Conservation (phyloP, 495 filamentous ascomycete species). For the Coniosporium apollinis region DNA sequence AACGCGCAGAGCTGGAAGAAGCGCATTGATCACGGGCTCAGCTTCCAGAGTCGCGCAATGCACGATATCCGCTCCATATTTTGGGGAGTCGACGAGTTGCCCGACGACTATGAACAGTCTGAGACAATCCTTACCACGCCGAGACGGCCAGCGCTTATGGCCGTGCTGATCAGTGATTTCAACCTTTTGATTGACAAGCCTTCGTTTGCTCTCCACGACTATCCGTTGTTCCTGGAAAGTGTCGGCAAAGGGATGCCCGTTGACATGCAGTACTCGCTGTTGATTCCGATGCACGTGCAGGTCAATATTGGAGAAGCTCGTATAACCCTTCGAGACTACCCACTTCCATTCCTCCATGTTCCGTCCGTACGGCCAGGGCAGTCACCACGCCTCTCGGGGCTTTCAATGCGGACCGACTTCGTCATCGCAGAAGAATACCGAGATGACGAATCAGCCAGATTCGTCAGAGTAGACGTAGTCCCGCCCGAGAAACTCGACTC, state of each 20-base stretch:
- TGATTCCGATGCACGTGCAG: conserved; percentile 79
- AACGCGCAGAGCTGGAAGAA: conserved; percentile 88
- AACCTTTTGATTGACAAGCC: conserved; percentile 82
- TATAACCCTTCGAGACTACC: conserved; percentile 78
- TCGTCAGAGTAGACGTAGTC: conserved; percentile 71
- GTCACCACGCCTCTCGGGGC: conserved; percentile 59
- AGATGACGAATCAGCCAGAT: conserved; percentile 55
- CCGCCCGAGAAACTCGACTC: conserved; percentile 36
- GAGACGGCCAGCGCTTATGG: conserved; percentile 71
- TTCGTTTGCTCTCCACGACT: conserved; percentile 66
- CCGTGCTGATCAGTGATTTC: conserved; percentile 65
- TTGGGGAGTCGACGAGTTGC: conserved; percentile 67
- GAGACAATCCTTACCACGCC: conserved; percentile 80
- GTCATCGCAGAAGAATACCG: conserved; percentile 91
- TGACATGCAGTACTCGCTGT: conserved; percentile 73
- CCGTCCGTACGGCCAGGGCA: conserved; percentile 67
- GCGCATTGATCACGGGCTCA: conserved; percentile 63
- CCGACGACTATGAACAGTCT: conserved; percentile 60
- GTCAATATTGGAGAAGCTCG: conserved; percentile 84
- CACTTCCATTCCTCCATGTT: conserved; percentile 79
- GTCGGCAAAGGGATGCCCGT: conserved; percentile 93
- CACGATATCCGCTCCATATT: conserved; percentile 66
- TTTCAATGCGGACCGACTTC: conserved; percentile 79
- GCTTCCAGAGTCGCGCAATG: conserved; percentile 52
- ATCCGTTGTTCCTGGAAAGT: conserved; percentile 64